Evolutionary conservation across 2,329 filamentous ascomycete genomes (phyloP).

Genomic region (Mariannaea sp.): DNA sequence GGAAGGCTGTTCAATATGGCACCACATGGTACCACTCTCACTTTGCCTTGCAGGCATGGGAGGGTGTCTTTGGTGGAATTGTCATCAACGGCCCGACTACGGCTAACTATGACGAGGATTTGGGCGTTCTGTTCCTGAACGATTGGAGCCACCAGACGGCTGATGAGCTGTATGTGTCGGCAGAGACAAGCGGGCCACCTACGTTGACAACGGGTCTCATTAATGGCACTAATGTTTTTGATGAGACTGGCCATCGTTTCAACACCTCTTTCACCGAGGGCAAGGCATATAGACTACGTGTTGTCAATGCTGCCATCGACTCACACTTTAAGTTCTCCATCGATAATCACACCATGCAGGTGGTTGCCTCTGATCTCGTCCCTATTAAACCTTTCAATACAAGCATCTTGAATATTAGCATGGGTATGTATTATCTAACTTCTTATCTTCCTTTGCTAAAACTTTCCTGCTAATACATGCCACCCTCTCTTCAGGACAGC

Average conservation of each 20-base stretch:
- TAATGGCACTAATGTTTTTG: conserved; percentile 47
- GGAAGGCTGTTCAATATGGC: conserved; percentile 58
- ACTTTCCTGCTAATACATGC: background rate
- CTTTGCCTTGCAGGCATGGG: conserved; percentile 51
- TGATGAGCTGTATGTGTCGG: conserved; percentile 40
- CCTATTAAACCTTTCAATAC: conserved; percentile 59
- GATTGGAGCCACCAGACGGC: conserved; percentile 59
- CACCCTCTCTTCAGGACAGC: conserved; percentile 52
- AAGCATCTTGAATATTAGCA: conserved; percentile 31
- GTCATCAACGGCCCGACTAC: conserved; percentile 63
- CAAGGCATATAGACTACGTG: too few relatives aligned
- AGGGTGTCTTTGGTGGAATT: conserved; percentile 63
- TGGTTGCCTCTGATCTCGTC: conserved; percentile 61
- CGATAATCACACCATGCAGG: conserved; percentile 59
- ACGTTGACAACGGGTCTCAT: conserved; percentile 51
- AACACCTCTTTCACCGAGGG: conserved; percentile 27
- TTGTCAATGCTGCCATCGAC: conserved; percentile 52
- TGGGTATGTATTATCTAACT: background rate
- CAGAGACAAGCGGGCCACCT: conserved; percentile 37
- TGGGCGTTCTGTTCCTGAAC: conserved; percentile 60
- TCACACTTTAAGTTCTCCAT: conserved; percentile 52
- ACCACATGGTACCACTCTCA: conserved; percentile 65
- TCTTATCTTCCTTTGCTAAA: background rate
- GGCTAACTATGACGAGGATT: conserved; percentile 64
- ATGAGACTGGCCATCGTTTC: conserved; percentile 29